A percentile compares a stretch with the other conserved stretches of the same genome.
Conservation (phyloP, 2,329 filamentous ascomycete species). For the Drechmeria coniospora region DNA sequence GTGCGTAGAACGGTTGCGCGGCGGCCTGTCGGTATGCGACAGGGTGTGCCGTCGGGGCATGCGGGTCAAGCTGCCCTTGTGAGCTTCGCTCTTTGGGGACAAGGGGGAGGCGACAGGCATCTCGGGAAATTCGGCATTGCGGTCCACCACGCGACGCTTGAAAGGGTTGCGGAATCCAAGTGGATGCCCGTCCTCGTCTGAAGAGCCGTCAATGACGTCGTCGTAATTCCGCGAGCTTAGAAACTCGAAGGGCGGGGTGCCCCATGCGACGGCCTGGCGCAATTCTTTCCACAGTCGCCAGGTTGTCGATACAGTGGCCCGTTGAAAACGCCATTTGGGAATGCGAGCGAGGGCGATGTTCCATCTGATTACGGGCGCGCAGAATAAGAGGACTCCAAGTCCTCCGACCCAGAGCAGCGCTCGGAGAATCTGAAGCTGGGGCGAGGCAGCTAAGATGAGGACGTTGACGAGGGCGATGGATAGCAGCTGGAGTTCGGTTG, state of each 20-base stretch:
- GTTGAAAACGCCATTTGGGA: conserved; percentile 77
- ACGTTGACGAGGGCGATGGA: conserved; percentile 73
- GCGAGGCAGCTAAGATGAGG: conserved; percentile 59
- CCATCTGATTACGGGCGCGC: conserved; percentile 62
- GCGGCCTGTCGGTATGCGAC: conserved; percentile 22
- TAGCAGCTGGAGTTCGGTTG: conserved; percentile 76
- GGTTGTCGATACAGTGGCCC: conserved; percentile 25
- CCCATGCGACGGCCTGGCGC: conserved; percentile 28
- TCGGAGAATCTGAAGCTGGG: conserved; percentile 75
- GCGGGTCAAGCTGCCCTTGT: conserved; percentile 5
- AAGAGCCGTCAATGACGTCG: conserved; percentile 15
- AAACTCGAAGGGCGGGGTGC: too few species aligned
- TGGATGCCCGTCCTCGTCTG: conserved; percentile 12
- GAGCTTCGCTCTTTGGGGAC: conserved; percentile 7
- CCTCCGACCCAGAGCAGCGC: conserved; percentile 76
- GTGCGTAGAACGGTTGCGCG: conserved; percentile 26
- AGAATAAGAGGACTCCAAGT: conserved; percentile 56
- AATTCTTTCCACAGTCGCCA: conserved; percentile 21
- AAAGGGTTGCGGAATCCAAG: conserved; percentile 7
- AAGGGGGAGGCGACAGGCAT: conserved; percentile 7
- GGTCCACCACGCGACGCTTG: conserved; percentile 16
- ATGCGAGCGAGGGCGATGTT: conserved; percentile 75
- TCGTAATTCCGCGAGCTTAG: too few species aligned
- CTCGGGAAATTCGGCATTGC: conserved; percentile 3
- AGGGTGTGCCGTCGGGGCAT: conserved; percentile 34